These are phyloP conservation scores for Leccinum aurantiacum DNA, from an alignment of 768 basidiomycete species.

Conservation along the genomic window DNA sequence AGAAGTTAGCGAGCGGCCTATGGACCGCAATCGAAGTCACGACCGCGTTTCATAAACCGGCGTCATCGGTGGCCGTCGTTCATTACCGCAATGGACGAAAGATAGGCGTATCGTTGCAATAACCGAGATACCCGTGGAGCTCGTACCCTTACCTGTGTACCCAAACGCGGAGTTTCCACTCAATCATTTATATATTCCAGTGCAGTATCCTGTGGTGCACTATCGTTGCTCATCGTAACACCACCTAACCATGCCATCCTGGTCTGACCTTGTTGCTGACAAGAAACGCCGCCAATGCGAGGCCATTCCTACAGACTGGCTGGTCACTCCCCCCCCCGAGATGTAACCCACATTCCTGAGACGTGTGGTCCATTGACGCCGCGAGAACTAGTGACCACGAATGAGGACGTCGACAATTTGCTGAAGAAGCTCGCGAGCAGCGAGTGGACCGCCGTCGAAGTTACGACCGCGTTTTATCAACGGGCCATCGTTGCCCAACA, in stretches of 20 bases:
- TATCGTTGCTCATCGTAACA: not conserved
- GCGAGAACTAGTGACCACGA: conserved; percentile 62
- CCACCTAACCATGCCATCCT: conserved; percentile 28
- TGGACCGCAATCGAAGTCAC: conserved; percentile 72
- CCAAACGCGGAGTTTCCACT: conserved; percentile 2
- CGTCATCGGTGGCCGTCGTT: conserved; percentile 35
- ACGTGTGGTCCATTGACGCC: conserved; percentile 41
- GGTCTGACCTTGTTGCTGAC: conserved; percentile 53
- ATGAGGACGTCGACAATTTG: conserved; percentile 42
- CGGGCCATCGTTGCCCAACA: conserved; percentile 80
- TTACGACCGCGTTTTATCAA: conserved; percentile 74
- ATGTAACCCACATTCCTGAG: conserved; percentile 56
- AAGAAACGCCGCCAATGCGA: conserved; percentile 55
- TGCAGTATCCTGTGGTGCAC: not conserved
- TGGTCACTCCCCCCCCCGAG: conserved; percentile 47
- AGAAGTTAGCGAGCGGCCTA: conserved; percentile 48
- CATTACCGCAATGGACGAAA: not conserved
- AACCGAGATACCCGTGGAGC: conserved; percentile 34
- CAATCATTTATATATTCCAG: conserved; percentile 6
- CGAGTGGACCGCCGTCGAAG: conserved; percentile 63
- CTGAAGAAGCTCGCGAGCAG: conserved; percentile 52
- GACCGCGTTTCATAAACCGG: conserved; percentile 73
- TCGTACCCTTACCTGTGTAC: conserved; percentile 7
- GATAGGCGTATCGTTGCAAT: conserved; percentile 77
- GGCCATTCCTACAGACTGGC: conserved; percentile 66